A percentile compares a stretch with the other conserved stretches of the same genome.
Evolutionary conservation across 441 rosid species (phyloP).

Genomic region (Hura crepitans): DNA sequence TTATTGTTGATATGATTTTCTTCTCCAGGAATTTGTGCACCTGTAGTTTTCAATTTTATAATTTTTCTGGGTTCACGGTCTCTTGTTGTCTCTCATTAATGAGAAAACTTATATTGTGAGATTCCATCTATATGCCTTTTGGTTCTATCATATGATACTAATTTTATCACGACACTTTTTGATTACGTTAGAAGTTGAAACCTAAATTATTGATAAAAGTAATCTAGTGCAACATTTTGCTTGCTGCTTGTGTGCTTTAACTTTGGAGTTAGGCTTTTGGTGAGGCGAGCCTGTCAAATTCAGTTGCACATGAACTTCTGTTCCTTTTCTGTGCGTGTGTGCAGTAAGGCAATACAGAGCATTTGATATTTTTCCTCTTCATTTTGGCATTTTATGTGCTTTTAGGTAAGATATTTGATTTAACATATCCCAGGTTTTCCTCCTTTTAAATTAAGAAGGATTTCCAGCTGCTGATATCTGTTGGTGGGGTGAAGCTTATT

Average conservation of each 20-base stretch:
- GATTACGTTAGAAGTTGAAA: neutral
- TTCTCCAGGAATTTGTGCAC: neutral
- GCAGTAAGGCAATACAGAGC: neutral
- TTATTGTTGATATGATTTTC: neutral
- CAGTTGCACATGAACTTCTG: neutral
- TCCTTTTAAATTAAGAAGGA: slow-evolving; percentile 28
- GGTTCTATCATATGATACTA: neutral
- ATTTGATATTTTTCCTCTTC: neutral
- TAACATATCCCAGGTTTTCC: slow-evolving; percentile 35
- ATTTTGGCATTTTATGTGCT: neutral
- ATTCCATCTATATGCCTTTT: neutral
- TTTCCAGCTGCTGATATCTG: slow-evolving; percentile 32
- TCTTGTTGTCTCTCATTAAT: neutral
- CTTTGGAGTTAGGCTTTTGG: neutral
- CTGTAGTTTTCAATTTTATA: neutral
- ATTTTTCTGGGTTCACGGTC: slow-evolving; percentile 10
- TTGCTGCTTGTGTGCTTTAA: neutral
- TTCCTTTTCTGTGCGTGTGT: neutral
- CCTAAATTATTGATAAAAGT: neutral
- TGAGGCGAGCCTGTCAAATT: neutral
- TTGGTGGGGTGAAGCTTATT: slow-evolving; percentile 24
- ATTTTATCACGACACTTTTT: neutral
- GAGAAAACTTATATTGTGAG: neutral
- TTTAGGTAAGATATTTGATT: slow-evolving; percentile 1
- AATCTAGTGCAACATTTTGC: neutral